Evolutionary conservation across 2,329 filamentous ascomycete species (phyloP).

Genomic region (Diaporthe sp.): DNA sequence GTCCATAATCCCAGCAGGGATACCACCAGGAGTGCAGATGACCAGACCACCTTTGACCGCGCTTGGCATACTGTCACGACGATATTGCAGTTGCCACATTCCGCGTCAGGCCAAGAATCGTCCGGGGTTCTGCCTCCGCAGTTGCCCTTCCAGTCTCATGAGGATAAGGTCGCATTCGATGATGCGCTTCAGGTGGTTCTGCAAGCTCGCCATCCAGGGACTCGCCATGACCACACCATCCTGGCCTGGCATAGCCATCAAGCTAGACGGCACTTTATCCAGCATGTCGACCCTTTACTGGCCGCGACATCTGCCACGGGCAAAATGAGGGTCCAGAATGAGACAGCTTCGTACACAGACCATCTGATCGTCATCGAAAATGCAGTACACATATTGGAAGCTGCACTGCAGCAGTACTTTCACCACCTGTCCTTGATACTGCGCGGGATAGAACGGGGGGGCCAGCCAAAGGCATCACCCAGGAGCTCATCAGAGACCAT

Average conservation of each 20-base stretch:
- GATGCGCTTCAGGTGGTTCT: constrained; percentile 68
- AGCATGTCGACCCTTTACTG: constrained; percentile 70
- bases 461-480: constrained; percentile 48
- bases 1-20: constrained; percentile 31
- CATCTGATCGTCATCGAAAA: constrained; percentile 62
- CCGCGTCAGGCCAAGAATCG: constrained; percentile 67
- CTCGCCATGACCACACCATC: constrained; percentile 68
- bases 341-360: constrained; percentile 55
- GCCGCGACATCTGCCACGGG: constrained; percentile 54
- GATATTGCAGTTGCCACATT: constrained; percentile 68
- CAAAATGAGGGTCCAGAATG: not conserved
- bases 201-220: constrained; percentile 64
- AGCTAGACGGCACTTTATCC: constrained; percentile 71
- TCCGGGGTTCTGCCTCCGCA: constrained; percentile 63
- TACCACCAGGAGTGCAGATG: constrained; percentile 48
- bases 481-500: constrained; percentile 59
- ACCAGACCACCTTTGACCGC: constrained; percentile 71
- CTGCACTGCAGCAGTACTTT: constrained; percentile 70
- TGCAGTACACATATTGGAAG: constrained; percentile 71
- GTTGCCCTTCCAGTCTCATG: constrained; percentile 56
- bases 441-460: constrained; percentile 57
- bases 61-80: constrained; percentile 75
- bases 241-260: constrained; percentile 73
- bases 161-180: constrained; percentile 61
- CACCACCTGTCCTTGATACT: constrained; percentile 67